phyloP scores from a whole-genome alignment of 768 basidiomycete species.

The Lyophyllum decastes region DNA sequence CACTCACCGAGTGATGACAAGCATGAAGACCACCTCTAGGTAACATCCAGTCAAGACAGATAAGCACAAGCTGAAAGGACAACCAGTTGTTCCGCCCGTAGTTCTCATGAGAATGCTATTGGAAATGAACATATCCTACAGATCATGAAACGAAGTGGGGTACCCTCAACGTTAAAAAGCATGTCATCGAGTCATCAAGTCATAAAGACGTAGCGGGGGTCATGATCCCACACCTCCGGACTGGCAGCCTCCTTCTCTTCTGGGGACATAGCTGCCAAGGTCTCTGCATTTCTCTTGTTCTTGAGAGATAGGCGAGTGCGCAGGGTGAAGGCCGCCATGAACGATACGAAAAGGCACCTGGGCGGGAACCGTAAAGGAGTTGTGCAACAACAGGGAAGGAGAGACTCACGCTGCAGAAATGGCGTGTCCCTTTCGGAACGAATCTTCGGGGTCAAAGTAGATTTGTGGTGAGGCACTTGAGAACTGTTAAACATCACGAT shows the following conservation, averaged over 20 bases:
- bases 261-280: constrained; percentile 17
- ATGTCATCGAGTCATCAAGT: constrained; percentile 27
- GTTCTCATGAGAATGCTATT: background rate
- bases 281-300: constrained; percentile 41
- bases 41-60: too few species aligned
- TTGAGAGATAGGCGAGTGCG: constrained; percentile 42
- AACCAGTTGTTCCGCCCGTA: too few species aligned
- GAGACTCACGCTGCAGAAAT: constrained; percentile 50
- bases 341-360: constrained; percentile 47
- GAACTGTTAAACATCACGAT: background rate
- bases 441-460: constrained; percentile 53
- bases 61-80: too few species aligned
- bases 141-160: background rate
- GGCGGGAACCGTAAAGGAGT: background rate
- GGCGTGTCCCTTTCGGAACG: constrained; percentile 54
- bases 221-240: constrained; percentile 47
- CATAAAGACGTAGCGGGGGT: constrained; percentile 57
- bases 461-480: constrained; percentile 55
- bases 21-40: too few species aligned
- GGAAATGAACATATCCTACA: background rate
- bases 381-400: background rate
- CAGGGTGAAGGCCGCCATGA: constrained; percentile 41
- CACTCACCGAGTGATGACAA: too few species aligned
- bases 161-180: background rate
- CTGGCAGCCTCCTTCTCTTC: constrained; percentile 7